These are phyloP conservation scores for Wallacemonas sp. DNA, from an alignment of 208 protist species.

Conservation along the genomic window DNA sequence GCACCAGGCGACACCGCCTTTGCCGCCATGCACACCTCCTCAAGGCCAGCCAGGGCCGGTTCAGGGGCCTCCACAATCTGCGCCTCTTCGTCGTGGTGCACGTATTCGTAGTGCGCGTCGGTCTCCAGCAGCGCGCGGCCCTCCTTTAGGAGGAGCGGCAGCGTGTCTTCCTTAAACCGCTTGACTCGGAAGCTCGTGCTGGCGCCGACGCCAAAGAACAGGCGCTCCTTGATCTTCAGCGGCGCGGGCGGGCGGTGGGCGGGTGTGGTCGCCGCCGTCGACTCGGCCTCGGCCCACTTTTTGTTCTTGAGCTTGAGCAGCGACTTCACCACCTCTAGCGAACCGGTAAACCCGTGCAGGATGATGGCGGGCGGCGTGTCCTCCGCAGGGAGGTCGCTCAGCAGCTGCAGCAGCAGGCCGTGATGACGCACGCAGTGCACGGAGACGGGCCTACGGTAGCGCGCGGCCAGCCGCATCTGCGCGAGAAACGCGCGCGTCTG, in stretches of 20 bases:
- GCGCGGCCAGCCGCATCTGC: slow-evolving; percentile 66
- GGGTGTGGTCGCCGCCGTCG: neutral
- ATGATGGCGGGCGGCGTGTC: slow-evolving; percentile 70
- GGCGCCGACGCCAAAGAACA: slow-evolving; percentile 73
- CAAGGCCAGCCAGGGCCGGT: neutral
- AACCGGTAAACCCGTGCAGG: slow-evolving; percentile 86
- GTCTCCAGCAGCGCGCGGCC: slow-evolving; percentile 62
- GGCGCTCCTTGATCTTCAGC: slow-evolving; percentile 36
- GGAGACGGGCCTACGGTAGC: slow-evolving; percentile 59
- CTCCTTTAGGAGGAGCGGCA: slow-evolving; percentile 53
- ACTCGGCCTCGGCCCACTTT: slow-evolving; percentile 9
- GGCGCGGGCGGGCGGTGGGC: neutral
- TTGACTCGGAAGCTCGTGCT: slow-evolving; percentile 63
- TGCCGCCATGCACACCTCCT: slow-evolving; percentile 19
- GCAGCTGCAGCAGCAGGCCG: slow-evolving; percentile 53
- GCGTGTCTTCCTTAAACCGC: slow-evolving; percentile 39
- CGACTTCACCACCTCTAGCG: slow-evolving; percentile 59
- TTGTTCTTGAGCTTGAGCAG: slow-evolving; percentile 62
- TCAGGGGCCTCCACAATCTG: too few species aligned
- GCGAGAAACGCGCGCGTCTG: slow-evolving; percentile 52
- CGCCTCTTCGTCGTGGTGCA: too few species aligned
- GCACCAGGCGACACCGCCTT: slow-evolving; percentile 4
- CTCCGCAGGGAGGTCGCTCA: slow-evolving; percentile 36
- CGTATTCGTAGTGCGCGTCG: slow-evolving; percentile 59
- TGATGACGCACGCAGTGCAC: slow-evolving; percentile 86